Percentiles rank a stretch among this genome's conserved stretches.
phyloP scores from a whole-genome alignment of 805 yeast species.

The Maudiozyma pseudohumilis region DNA sequence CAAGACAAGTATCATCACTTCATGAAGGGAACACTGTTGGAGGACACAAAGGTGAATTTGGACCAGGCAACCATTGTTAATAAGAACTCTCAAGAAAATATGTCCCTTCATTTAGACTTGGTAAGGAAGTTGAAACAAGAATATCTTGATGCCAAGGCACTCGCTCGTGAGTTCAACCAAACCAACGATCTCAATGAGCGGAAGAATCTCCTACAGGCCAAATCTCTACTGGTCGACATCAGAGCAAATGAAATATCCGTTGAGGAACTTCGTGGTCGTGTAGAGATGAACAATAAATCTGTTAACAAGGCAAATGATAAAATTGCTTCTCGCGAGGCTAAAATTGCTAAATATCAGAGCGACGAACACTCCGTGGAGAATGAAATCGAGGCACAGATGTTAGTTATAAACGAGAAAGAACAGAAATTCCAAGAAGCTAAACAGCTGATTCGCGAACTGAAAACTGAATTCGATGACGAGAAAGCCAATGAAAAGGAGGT shows the following conservation, averaged over 20 bases:
- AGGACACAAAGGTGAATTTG: conserved; percentile 51
- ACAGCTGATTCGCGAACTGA: conserved; percentile 10
- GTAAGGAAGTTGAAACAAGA: conserved; percentile 33
- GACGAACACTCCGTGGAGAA: conserved; percentile 13
- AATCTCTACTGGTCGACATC: conserved; percentile 39
- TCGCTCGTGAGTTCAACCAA: conserved; percentile 33
- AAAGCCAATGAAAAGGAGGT: conserved; percentile 17
- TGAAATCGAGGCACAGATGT: conserved; percentile 10
- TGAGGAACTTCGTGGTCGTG: conserved; percentile 11
- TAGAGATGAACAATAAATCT: conserved; percentile 11
- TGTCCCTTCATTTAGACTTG: conserved; percentile 32
- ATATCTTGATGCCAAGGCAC: conserved; percentile 34
- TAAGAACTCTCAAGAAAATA: conserved; percentile 31
- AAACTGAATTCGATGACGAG: conserved; percentile 15
- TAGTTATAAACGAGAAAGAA: conserved; percentile 12
- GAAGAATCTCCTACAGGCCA: conserved; percentile 37
- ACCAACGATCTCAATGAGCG: conserved; percentile 33
- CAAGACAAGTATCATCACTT: conserved; percentile 64
- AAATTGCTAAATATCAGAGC: conserved; percentile 19
- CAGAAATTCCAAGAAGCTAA: conserved; percentile 14
- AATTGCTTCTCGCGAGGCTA: conserved; percentile 19
- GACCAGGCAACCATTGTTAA: conserved; percentile 31
- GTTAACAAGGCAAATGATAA: conserved; percentile 11
- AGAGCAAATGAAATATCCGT: conserved; percentile 14
- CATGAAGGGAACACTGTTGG: conserved; percentile 69